phyloP scores from a whole-genome alignment of 2,329 filamentous ascomycete species.

The Colletotrichum sp. region DNA sequence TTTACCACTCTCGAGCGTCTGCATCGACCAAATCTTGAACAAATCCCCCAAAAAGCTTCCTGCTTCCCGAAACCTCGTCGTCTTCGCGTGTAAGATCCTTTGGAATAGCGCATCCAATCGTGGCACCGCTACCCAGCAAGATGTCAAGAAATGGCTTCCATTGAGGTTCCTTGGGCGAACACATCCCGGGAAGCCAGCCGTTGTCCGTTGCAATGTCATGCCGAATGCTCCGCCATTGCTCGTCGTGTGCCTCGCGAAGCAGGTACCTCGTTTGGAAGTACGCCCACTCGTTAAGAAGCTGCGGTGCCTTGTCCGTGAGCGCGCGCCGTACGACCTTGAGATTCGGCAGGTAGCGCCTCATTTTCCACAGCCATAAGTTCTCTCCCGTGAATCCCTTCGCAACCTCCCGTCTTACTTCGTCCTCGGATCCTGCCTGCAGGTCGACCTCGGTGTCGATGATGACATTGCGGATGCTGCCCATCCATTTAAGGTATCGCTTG shows the following conservation, averaged over 20 bases:
- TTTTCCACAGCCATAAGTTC: not conserved
- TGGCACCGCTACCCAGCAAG: not conserved
- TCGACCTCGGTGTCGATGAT: not conserved
- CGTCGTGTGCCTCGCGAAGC: not conserved
- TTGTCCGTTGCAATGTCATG: rapidly evolving
- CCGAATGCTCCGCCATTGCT: not conserved
- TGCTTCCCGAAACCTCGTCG: not conserved
- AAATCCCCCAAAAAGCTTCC: not conserved
- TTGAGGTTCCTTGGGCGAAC: not conserved
- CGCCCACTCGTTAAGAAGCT: not conserved
- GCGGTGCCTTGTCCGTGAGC: rapidly evolving
- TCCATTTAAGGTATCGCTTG: not conserved
- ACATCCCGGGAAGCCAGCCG: not conserved
- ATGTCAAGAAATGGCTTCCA: not conserved
- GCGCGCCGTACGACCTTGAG: not conserved
- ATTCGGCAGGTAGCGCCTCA: not conserved
- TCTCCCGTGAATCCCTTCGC: rapidly evolving
- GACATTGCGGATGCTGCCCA: not conserved
- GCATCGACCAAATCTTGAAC: not conserved
- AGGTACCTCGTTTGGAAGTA: not conserved
- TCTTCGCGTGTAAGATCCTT: not conserved
- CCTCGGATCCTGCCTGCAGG: not conserved
- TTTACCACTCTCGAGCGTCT: not conserved
- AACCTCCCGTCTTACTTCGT: not conserved
- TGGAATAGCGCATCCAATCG: not conserved